These are phyloP conservation scores for Tolypocladium tropicale DNA, from an alignment of 2,329 filamentous ascomycete genomes.

Conservation along the genomic window DNA sequence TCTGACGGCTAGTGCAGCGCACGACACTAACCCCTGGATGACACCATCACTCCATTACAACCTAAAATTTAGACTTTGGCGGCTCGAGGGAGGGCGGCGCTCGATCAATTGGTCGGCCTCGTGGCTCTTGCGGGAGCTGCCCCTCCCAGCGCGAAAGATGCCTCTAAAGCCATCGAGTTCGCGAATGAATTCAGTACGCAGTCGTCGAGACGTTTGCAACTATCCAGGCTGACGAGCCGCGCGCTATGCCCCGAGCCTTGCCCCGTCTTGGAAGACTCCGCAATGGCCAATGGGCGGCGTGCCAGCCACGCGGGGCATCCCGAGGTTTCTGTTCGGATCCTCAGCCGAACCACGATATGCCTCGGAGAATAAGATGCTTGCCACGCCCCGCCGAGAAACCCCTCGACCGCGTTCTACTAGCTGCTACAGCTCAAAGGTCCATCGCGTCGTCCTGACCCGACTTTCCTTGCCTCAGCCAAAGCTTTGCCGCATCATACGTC, in stretches of 20 bases:
- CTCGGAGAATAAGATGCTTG: background rate
- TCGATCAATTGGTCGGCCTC: background rate
- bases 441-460: constrained; percentile 27
- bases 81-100: background rate
- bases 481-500: constrained; percentile 71
- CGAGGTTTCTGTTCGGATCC: background rate
- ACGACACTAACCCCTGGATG: constrained; percentile 7
- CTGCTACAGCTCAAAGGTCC: constrained; percentile 6
- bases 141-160: background rate
- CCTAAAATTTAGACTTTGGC: background rate
- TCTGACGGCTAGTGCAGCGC: constrained; percentile 1
- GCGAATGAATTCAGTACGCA: background rate
- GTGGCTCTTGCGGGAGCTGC: background rate
- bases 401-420: too few species aligned
- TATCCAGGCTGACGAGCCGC: background rate
- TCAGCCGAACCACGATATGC: background rate
- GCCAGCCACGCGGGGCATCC: background rate
- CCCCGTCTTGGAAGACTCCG: background rate
- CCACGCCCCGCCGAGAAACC: background rate
- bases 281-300: background rate
- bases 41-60: constrained; percentile 6
- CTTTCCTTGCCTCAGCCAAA: constrained; percentile 43
- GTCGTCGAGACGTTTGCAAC: background rate
- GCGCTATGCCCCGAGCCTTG: background rate
- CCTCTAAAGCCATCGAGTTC: background rate